Evolutionary conservation across 768 basidiomycete genomes (phyloP).

Genomic region (Leccinellum rugosiceps): DNA sequence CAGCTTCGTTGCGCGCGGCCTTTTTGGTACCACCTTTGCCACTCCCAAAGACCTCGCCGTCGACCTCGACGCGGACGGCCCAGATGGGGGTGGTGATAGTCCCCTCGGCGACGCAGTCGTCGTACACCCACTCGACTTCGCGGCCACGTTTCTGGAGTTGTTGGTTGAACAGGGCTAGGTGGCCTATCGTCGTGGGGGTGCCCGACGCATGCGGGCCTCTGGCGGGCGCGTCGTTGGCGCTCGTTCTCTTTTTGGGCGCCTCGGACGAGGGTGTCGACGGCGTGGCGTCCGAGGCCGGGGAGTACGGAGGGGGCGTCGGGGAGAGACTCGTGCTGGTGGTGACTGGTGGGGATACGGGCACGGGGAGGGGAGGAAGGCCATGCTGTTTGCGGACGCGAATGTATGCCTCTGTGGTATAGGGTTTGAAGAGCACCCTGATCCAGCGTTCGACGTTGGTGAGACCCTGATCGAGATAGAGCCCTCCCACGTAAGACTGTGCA

Average conservation of each 20-base stretch:
- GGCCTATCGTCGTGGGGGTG: slow-evolving; percentile 44
- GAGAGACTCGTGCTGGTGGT: slow-evolving; percentile 15
- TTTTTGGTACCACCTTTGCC: slow-evolving; percentile 78
- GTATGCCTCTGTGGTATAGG: slow-evolving; percentile 64
- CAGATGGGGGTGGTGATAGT: slow-evolving; percentile 74
- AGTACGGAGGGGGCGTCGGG: slow-evolving; percentile 10
- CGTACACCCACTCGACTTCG: slow-evolving; percentile 70
- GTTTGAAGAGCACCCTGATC: slow-evolving; percentile 60
- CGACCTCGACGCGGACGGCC: slow-evolving; percentile 62
- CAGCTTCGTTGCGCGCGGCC: slow-evolving; percentile 76
- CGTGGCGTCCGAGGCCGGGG: not conserved
- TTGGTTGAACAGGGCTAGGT: slow-evolving; percentile 81
- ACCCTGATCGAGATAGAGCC: slow-evolving; percentile 69
- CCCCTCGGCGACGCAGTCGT: slow-evolving; percentile 42
- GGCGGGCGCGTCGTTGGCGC: slow-evolving; percentile 13
- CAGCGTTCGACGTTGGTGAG: slow-evolving; percentile 53
- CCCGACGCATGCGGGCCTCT: slow-evolving; percentile 19
- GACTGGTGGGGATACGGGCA: slow-evolving; percentile 22
- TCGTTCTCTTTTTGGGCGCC: not conserved
- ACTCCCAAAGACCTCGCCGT: slow-evolving; percentile 54
- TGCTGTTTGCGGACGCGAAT: slow-evolving; percentile 61
- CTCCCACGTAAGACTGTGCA: slow-evolving; percentile 72
- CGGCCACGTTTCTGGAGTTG: slow-evolving; percentile 56
- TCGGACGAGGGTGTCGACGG: not conserved
- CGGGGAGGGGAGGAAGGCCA: slow-evolving; percentile 50